A percentile compares a stretch with the other conserved stretches of the same genome.
Evolutionary conservation across 768 basidiomycete genomes (phyloP).

Genomic region (Rhizopogon roseolus): DNA sequence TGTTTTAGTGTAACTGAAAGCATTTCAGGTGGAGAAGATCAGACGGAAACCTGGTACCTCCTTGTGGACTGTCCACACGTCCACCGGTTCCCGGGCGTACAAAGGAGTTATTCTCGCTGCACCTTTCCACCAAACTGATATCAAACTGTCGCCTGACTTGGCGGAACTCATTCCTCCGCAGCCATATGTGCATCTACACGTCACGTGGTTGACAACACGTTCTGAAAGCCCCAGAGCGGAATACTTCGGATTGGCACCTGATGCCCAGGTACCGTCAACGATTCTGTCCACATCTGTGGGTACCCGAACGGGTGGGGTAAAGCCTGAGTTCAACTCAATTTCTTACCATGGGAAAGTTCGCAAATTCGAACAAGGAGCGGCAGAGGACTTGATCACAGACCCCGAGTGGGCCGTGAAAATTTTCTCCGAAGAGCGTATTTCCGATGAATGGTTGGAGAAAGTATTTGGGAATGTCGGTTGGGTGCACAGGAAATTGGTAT

Average conservation of each 20-base stretch:
- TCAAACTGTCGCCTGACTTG: conserved; percentile 46
- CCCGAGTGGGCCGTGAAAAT: conserved; percentile 80
- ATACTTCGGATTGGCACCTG: conserved; percentile 60
- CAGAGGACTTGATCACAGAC: conserved; percentile 20
- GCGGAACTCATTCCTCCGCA: conserved; percentile 56
- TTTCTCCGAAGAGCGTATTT: conserved; percentile 63
- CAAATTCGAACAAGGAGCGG: conserved; percentile 20
- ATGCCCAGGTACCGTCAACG: conserved; percentile 47
- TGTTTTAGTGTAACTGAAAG: neutral
- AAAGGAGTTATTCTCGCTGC: conserved; percentile 81
- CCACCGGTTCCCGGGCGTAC: conserved; percentile 47
- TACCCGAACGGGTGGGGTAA: conserved; percentile 44
- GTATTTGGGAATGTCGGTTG: conserved; percentile 76
- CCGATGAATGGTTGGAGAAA: conserved; percentile 63
- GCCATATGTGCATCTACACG: conserved; percentile 81
- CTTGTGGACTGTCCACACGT: conserved; percentile 50
- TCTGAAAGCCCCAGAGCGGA: conserved; percentile 51
- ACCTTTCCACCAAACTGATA: conserved; percentile 70
- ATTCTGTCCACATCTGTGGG: conserved; percentile 72
- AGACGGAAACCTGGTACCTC: conserved; percentile 37
- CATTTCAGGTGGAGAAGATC: conserved; percentile 48
- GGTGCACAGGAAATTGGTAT: conserved; percentile 76
- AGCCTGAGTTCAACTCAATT: conserved; percentile 84
- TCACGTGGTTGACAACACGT: conserved; percentile 84
- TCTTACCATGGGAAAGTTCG: conserved; percentile 66